Base-by-base conservation (phyloP, 2,329 filamentous ascomycete genomes). In the Diaporthe helianthi region DNA sequence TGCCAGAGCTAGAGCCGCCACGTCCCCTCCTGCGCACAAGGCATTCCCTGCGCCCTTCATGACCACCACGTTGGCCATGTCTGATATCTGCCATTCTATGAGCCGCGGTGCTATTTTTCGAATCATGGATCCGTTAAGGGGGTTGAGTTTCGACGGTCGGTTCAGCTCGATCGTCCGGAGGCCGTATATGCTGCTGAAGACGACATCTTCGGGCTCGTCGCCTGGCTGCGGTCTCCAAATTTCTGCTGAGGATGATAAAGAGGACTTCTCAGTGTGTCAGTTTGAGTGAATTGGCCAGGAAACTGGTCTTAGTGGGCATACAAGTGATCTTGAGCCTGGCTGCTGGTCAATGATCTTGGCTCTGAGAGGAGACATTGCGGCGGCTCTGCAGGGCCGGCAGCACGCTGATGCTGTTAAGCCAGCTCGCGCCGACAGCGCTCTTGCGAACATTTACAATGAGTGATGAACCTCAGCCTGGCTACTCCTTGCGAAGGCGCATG, bases 161-260 rank as follows among this genome's bases (percentile, higher is more conserved):
- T 99, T 99, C 74, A 99, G 92, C 83, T 97, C 92, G 77, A 99
- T 90, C 74, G 92, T 94, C 72, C 96, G 93, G 63, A 98, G 87
- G 73, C 96, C 96, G 81, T 96, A 97, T 75, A 92, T 86, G 78
- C 89, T 93, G 80, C 89, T 90, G 86, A 99, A 99, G 71, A 97
- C 85, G 74, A 99, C 96, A 87, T 99, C 96, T 78, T 97, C 90
- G 72, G 90, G 85, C 65, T 94, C 90, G 80, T 98, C 93, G 69
- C 83, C 87, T 29, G 86, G 84, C 65, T 87, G 83, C 75, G 91
- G 86, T 76, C 85, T 87, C 61, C 63, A 71, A 26, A 69, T 67
- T n/a, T 19, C 5, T 58, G 55, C 51, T 4, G 60, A 46, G 19
- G 55, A 69, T 5, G 58, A 69, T 47, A 69, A 24, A 0, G 67